Evolutionary conservation across 2,329 filamentous ascomycete genomes (phyloP), one percentile per base, ranked within the genome.

Genomic region (Chaetothyriales sp.): DNA sequence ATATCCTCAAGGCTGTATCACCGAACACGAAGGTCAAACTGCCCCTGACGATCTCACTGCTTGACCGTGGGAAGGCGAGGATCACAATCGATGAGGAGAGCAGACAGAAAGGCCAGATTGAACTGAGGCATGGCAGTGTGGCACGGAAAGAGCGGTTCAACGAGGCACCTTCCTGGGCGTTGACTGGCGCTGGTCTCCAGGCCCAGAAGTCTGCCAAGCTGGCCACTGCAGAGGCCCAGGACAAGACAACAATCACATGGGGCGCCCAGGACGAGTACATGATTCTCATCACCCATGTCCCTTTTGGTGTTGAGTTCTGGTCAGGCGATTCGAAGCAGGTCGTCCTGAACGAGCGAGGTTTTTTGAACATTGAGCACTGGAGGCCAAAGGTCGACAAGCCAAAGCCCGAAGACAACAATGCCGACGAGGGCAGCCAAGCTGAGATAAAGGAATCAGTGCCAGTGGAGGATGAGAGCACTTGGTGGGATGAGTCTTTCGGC

Each of bases 401-500:
- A 51, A 66, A 69, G 46, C 67, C 64, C 3, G 66, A 71, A 52
- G 65, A 70, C 46, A 70, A 73, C 47, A 62, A 60, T 25, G 60
- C 61, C 8, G 64, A 71, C 48, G 65, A 71, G 22, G 65, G 69
- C 10, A 39, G 32, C 15, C 65, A 67, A 39, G 59, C 61, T 36
- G 67, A 71, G 47, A 63, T 67, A 44, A 63, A 66, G 28, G 54
- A 67, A 43, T 55, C 65, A 36, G 63, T 65, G 36, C 61, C 69
- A 9, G 74, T 73, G 12, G 79, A 84, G 56, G 85, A 92, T 57
- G 85, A 95, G 64, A 84, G 82, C 68, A 95, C 89, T 2, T 95
- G 88, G 87, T 98, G 92, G 92, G 92, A 98, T 5, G 92, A 98
- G 71, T 79, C 77, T 0, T 98, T 98, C 66, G 90, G 90, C 57